Evolutionary conservation across 306 rosid genomes (phyloP), one percentile per base, ranked within the genome.

Genomic region (Hippophae rhamnoides): DNA sequence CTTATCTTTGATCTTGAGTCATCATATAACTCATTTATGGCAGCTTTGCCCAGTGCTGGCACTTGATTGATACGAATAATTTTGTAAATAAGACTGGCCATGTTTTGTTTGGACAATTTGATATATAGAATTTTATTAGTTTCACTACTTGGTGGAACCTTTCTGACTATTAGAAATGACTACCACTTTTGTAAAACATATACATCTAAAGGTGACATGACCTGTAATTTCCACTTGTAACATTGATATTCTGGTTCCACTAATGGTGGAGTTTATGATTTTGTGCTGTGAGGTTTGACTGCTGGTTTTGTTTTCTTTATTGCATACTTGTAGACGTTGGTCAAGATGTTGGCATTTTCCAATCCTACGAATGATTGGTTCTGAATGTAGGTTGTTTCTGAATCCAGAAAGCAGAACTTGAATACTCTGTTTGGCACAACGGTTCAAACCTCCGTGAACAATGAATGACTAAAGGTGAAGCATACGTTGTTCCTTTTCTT

Each of bases 1-100:
- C 96, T 92, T 62, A 89, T 79, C 81, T 92, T 87, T 62, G 98
- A 92, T 81, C 97, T 92, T 0, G 98, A 92, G 74, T 85, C 98
- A 23, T 87, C 96, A 26, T 87, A 83, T 71, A 87, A 87, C 72
- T 92, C 93, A 46, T 92, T 85, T 62, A 81, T 92, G 93, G 95
- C 93, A 5, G 93, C 95, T 63, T 70, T 92, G 51, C 95, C 96
- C 43, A 87, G 74, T 75, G 80, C 90, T 68, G 95, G 92, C 45
- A 76, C 85, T 76, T 87, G 84, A 81, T 60, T 75, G 62, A 49
- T 70, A 18, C 60, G 68, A 57, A 63, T 47, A 65, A 59, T 69
- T 67, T 62, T 82, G 85, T 84, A 76, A 71, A 79, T 75, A 72
- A 70, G 47, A 14, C 12, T 57, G 64, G 23, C 38, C 41, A 11